These are phyloP conservation scores for Tetrahymena thermophila DNA, from an alignment of 73 alveolate species.

Conservation along the genomic window DNA sequence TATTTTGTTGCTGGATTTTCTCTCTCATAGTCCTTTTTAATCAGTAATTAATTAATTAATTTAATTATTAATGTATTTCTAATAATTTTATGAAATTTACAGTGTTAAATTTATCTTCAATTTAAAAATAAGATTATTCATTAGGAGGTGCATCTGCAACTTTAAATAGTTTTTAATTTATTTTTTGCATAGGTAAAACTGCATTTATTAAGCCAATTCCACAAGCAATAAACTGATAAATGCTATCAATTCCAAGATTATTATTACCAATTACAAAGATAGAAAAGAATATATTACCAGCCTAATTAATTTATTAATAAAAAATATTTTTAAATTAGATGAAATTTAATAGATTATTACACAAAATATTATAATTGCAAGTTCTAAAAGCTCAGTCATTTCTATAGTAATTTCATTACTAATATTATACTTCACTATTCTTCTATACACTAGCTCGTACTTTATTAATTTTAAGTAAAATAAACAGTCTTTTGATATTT, in stretches of 20 bases:
- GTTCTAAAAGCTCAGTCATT: not conserved
- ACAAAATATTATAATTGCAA: not conserved
- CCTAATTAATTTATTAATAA: not conserved
- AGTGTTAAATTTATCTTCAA: not conserved
- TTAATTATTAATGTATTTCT: too few species aligned
- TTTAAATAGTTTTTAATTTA: not conserved
- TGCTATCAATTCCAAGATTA: not conserved
- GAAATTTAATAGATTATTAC: not conserved
- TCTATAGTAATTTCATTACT: not conserved
- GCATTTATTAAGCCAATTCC: not conserved
- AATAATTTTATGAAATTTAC: too few species aligned
- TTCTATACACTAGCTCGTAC: not conserved
- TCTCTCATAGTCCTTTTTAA: too few species aligned
- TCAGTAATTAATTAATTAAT: too few species aligned
- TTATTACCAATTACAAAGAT: not conserved
- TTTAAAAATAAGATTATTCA: not conserved
- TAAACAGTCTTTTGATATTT: not conserved
- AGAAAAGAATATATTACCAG: not conserved
- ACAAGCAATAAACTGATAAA: not conserved
- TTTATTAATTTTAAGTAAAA: not conserved
- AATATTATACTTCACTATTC: not conserved
- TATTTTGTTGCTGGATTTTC: too few species aligned
- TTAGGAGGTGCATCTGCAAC: not conserved
- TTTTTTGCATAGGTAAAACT: not conserved
- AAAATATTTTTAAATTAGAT: not conserved